phyloP scores from a whole-genome alignment of 1,284 basidiomycete species.

The Porphyrellus sp. region DNA sequence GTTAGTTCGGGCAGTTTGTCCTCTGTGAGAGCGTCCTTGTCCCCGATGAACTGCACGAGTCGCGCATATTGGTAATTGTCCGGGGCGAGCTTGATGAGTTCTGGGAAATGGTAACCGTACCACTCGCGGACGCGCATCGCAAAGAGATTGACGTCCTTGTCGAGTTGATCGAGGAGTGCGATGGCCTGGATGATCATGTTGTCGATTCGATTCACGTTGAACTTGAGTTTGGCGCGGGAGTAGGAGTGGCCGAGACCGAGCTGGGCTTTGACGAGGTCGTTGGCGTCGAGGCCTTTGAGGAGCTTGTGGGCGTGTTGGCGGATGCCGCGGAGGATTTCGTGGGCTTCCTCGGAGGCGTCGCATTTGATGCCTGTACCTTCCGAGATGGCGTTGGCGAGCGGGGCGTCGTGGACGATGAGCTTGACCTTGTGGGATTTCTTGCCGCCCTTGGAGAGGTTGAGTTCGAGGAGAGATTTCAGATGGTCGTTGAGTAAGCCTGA shows the following conservation, averaged over 20 bases:
- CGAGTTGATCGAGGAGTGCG: conserved; percentile 95
- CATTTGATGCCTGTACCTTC: conserved; percentile 76
- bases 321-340: conserved; percentile 91
- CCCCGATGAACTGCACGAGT: conserved; percentile 84
- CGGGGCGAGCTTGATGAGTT: conserved; percentile 90
- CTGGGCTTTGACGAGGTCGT: conserved; percentile 90
- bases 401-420: conserved; percentile 82
- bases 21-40: conserved; percentile 79
- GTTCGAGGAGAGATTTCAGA: conserved; percentile 83
- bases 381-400: conserved; percentile 81
- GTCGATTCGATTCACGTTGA: conserved; percentile 99
- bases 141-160: conserved; percentile 99
- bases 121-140: conserved; percentile 98
- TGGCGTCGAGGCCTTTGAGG: conserved; percentile 83
- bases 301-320: conserved; percentile 92
- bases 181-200: conserved; percentile 99
- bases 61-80: conserved; percentile 97
- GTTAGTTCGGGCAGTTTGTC: conserved; percentile 81
- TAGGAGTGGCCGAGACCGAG: conserved; percentile 98
- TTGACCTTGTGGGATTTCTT: conserved; percentile 81
- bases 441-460: conserved; percentile 74
- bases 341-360: conserved; percentile 83
- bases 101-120: conserved; percentile 99
- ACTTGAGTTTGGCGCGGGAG: conserved; percentile 97
- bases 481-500: conserved; percentile 87